Base-by-base conservation (phyloP, 345 rosid species). In the Xanthoceras sorbifolium region DNA sequence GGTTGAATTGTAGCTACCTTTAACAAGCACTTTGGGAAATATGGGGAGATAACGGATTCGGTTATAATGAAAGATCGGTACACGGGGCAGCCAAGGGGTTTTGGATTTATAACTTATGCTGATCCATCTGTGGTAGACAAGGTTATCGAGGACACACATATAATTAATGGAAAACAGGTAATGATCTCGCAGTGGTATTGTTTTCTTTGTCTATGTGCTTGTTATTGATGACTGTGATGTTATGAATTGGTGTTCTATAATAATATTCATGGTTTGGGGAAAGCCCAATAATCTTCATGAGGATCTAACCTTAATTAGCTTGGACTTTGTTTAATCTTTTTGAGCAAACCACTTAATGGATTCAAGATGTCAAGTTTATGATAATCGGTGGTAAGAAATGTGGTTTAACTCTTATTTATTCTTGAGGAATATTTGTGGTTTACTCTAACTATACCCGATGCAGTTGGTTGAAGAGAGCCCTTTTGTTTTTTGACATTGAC, bases 1-100 rank as follows among this genome's bases (percentile, higher is more conserved):
- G 28, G 26, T 70, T 38, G 15, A 34, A 36, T 4, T 85, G 82
- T 77, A 93, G 99, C 85, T 17, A 84, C 78, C 76, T 95, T 95
- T 79, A 85, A 88, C 71, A 86, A 91, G 85, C 93, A 90, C 81
- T 92, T 93, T 77, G 93, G 90, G 4, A 81, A 85, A 76, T 95
- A 92, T 70, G 99, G 99, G 32, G 97, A 92, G 86, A 93, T 92
- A 29, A 88, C 86, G 6, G 97, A 93, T 74, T 90, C 94, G 0
- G 99, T 96, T 70, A 96, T 96, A 64, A 96, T 96, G 97, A 88
- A 91, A 76, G 99, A 96, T 80, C 88, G 97, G 11, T 79, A 87
- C 76, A 87, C 94, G 0, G 97, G 97, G 31, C 94, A 88, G 68
- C 98, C 98, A 22, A 84, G 99, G 12, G 98, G 98, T 32, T 93